Evolutionary conservation across 2,329 filamentous ascomycete species (phyloP), one percentile per base, ranked within the genome.

Genomic region (Parastagonospora avenae): DNA sequence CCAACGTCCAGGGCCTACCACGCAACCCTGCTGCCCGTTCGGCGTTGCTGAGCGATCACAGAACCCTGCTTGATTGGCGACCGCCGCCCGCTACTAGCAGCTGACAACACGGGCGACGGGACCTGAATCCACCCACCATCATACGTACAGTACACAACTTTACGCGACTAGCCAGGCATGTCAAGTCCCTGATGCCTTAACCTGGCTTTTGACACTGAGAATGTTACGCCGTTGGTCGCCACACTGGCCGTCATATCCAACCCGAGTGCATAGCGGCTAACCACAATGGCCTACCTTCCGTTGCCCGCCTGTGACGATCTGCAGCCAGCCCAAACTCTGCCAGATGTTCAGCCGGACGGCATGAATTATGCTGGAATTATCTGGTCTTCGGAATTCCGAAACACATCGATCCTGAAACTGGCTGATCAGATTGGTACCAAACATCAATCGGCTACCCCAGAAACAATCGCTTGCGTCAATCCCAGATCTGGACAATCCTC

Each of bases 161-260:
- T 57, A 59, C 46, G 58, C 59, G 54, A 59, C 52, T 46, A 54
- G 40, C 41, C 49, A 53, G 43, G 48, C 43, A 48, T 52, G 41
- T 43, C 42, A 46, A 57, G 41, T 45, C 46, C 52, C 54, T 54
- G 56, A 56, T 57, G 50, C 51, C 31, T 42, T 41, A 45, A 42
- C 59, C 54, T 53, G 48, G 53, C 50, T 50, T 45, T 47, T 56
- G 58, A 46, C 50, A 54, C 44, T 55, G 56, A 62, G 51, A 52
- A 43, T 52, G 31, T 43, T 37, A 15, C 48, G 38, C 46, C 52
- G 60, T 60, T 57, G 57, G 48, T 60, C 66, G 60, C 63, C 59
- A 61, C 57, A 49, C 55, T 70, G 66, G 64, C 64, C 48, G 64
- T 67, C 67, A 69, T 70, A 47, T 60, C 56, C 49, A 54, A 66